Conservation (phyloP, 805 yeast species). For the Candida morakotiae region DNA sequence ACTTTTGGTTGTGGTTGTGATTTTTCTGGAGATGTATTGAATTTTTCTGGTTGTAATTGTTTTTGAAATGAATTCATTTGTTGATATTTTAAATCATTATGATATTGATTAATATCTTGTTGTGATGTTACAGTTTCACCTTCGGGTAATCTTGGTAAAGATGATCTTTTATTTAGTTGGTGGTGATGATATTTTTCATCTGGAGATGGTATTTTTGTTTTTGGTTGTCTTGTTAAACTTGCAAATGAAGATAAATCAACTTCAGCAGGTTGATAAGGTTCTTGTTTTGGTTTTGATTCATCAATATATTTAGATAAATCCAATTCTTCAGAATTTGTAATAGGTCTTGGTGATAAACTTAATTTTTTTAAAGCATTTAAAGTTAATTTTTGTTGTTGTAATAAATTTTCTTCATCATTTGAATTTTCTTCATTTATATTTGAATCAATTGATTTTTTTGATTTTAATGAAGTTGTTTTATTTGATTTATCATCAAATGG, state of each 20-base stretch:
- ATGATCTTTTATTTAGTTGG: slow-evolving; percentile 4
- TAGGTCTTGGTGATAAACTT: slow-evolving; percentile 39
- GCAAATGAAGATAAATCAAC: slow-evolving; percentile 43
- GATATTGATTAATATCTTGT: slow-evolving; percentile 11
- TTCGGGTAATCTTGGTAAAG: slow-evolving; percentile 11
- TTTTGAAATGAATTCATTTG: slow-evolving; percentile 9
- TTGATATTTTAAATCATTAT: slow-evolving; percentile 14
- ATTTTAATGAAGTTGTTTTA: slow-evolving; percentile 1
- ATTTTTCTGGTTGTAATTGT: slow-evolving; percentile 8
- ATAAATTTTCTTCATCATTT: slow-evolving; percentile 28
- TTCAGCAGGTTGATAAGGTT: slow-evolving; percentile 44
- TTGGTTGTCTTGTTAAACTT: slow-evolving; percentile 42
- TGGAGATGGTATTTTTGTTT: slow-evolving; percentile 9
- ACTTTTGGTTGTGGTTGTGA: slow-evolving; percentile 8
- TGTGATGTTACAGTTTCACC: slow-evolving; percentile 2
- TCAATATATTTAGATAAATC: slow-evolving; percentile 5
- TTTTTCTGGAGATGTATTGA: slow-evolving; percentile 5
- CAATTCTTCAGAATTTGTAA: slow-evolving; percentile 23
- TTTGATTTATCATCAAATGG: slow-evolving; percentile 29
- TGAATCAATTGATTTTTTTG: slow-evolving; percentile 1
- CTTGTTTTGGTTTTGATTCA: slow-evolving; percentile 9
- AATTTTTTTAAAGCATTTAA: slow-evolving; percentile 40
- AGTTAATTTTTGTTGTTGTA: slow-evolving; percentile 41
- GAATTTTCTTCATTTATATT: slow-evolving; percentile 18
- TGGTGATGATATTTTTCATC: neutral